Conservation (phyloP, 2,329 filamentous ascomycete species). For the Macrophomina phaseolina region DNA sequence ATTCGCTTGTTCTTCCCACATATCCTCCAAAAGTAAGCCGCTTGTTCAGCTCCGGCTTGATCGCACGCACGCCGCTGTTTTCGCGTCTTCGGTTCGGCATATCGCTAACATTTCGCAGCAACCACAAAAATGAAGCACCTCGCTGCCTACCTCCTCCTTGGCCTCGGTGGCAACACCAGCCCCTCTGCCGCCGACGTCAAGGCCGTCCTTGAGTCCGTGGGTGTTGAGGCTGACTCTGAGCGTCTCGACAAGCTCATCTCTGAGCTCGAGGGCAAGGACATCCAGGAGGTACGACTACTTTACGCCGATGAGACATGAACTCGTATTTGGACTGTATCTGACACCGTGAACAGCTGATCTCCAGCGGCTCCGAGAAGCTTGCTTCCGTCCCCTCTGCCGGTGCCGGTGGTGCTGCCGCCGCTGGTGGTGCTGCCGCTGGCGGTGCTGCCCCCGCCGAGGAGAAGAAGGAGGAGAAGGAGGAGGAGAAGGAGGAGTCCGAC, state of each 20-base stretch:
- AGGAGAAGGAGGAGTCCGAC: slow-evolving; percentile 79
- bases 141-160: slow-evolving; percentile 97
- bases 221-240: slow-evolving; percentile 89
- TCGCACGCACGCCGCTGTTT: not conserved
- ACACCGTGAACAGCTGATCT: slow-evolving; percentile 72
- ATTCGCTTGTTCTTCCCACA: slow-evolving; percentile 76
- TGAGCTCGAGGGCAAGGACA: slow-evolving; percentile 89
- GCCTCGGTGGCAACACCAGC: slow-evolving; percentile 88
- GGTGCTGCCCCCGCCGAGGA: slow-evolving; percentile 61
- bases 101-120: slow-evolving; percentile 25
- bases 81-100: not conserved
- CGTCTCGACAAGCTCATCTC: slow-evolving; percentile 85
- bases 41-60: slow-evolving; percentile 14
- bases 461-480: slow-evolving; percentile 68
- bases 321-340: slow-evolving; percentile 38
- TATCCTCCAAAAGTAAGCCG: slow-evolving; percentile 31
- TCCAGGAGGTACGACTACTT: slow-evolving; percentile 77
- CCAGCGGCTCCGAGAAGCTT: slow-evolving; percentile 89
- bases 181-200: slow-evolving; percentile 88
- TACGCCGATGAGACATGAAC: slow-evolving; percentile 1
- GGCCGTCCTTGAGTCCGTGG: slow-evolving; percentile 87
- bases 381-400: slow-evolving; percentile 96
- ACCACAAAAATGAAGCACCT: slow-evolving; percentile 95
- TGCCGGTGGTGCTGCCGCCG: slow-evolving; percentile 69
- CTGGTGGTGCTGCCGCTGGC: slow-evolving; percentile 67